Evolutionary conservation across 108 stramenopile species (phyloP).

Genomic region (Parietichytrium sp.): DNA sequence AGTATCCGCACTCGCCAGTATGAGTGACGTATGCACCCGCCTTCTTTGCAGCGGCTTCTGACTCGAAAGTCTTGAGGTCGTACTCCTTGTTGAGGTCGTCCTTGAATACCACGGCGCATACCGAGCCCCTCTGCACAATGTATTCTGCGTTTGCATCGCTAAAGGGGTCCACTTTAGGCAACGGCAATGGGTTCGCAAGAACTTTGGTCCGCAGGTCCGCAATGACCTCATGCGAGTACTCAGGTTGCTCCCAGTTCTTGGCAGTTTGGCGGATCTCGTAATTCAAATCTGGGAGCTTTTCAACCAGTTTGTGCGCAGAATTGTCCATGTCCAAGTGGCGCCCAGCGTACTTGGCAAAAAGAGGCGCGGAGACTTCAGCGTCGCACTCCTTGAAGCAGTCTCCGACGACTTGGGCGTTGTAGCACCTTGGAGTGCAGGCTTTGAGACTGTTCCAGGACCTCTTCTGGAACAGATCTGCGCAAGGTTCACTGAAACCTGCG

Average conservation of each 20-base stretch:
- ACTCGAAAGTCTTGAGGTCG: not conserved
- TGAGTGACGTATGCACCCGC: conserved; percentile 1
- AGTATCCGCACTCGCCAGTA: not conserved
- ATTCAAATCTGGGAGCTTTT: not conserved
- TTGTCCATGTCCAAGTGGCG: not conserved
- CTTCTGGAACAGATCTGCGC: not conserved
- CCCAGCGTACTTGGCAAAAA: not conserved
- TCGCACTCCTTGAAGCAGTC: not conserved
- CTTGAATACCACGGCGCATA: not conserved
- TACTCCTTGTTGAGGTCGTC: not conserved
- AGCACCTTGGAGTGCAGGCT: not conserved
- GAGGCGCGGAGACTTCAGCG: not conserved
- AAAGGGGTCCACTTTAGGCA: not conserved
- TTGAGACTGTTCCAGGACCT: not conserved
- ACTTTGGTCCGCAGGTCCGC: not conserved
- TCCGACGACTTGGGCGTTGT: too few relatives aligned
- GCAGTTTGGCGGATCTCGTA: not conserved
- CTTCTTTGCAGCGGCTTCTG: not conserved
- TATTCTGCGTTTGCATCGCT: not conserved
- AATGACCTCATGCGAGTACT: conserved; percentile 7
- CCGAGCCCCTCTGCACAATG: not conserved
- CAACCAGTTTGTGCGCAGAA: not conserved
- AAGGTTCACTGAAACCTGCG: not conserved
- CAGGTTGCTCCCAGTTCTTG: not conserved
- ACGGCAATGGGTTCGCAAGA: not conserved